Evolutionary conservation across 2,329 filamentous ascomycete species (phyloP).

Genomic region (Thielaviopsis punctulata): DNA sequence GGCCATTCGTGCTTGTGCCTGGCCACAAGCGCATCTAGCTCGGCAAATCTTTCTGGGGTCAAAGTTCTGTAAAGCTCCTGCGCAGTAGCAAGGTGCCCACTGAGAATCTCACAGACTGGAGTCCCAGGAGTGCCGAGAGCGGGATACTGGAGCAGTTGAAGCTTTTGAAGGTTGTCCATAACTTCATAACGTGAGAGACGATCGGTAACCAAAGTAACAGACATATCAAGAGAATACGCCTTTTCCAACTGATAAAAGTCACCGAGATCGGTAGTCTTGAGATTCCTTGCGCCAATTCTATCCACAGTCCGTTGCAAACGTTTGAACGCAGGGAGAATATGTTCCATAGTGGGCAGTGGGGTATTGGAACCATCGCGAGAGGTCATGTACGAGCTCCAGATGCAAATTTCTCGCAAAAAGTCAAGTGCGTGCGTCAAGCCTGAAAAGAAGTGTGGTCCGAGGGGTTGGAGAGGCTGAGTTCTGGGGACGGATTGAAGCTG

Average conservation of each 20-base stretch:
- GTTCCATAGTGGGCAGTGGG: not conserved
- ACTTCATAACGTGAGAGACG: not conserved
- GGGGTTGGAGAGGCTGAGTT: not conserved
- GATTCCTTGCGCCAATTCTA: not conserved
- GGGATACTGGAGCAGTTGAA: not conserved
- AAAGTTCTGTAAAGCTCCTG: not conserved
- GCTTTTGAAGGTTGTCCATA: not conserved
- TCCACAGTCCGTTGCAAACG: not conserved
- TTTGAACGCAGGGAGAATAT: not conserved
- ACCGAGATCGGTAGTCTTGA: not conserved
- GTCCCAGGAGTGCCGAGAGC: not conserved
- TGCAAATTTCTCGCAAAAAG: not conserved
- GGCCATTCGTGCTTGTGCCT: not conserved
- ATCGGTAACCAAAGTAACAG: not conserved
- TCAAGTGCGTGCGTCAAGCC: not conserved
- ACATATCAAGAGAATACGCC: not conserved
- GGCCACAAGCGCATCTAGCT: not conserved
- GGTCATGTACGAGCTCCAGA: too few relatives aligned
- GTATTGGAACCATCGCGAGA: not conserved
- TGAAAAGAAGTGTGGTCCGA: not conserved
- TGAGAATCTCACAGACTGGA: not conserved
- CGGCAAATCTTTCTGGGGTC: not conserved
- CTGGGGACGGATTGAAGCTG: not conserved
- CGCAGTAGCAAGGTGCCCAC: not conserved
- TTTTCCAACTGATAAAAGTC: not conserved